A percentile compares a stretch with the other conserved stretches of the same genome.
phyloP scores from a whole-genome alignment of 225 moss, liverwort and hornwort species.

The Polytrichum formosum region DNA sequence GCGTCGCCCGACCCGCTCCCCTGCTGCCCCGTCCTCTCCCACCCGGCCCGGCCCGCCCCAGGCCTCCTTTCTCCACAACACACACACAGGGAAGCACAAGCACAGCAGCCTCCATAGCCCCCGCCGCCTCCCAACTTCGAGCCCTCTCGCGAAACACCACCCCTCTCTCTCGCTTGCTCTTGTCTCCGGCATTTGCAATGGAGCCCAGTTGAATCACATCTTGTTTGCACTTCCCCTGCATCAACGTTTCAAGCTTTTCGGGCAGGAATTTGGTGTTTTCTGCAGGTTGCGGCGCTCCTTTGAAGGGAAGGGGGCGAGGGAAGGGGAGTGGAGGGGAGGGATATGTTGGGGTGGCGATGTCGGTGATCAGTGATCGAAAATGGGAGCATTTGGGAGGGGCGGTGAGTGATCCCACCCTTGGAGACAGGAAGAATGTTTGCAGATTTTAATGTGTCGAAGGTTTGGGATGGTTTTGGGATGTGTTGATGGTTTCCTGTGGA shows the following conservation, averaged over 20 bases:
- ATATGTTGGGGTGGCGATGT: background rate
- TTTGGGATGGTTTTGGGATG: too few species aligned
- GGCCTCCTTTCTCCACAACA: background rate
- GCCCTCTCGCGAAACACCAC: background rate
- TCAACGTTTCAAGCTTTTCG: too few species aligned
- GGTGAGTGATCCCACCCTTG: background rate
- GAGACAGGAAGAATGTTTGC: background rate
- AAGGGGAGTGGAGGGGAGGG: background rate
- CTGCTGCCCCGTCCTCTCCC: background rate
- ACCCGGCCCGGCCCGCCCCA: background rate
- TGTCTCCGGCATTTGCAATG: too few species aligned
- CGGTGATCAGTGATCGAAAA: background rate
- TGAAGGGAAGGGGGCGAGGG: too few species aligned
- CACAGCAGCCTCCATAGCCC: background rate
- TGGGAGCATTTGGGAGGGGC: background rate
- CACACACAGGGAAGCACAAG: background rate
- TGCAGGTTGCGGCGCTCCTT: too few species aligned
- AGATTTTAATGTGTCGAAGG: too few species aligned
- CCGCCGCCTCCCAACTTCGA: conserved; percentile 1
- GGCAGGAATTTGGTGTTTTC: too few species aligned
- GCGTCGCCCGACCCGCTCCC: background rate
- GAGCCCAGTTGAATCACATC: too few species aligned
- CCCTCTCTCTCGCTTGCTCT: too few species aligned
- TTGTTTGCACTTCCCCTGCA: too few species aligned
- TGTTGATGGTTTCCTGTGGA: background rate